Conservation (phyloP, 345 rosid genomes). For the Sonneratia caseolaris region DNA sequence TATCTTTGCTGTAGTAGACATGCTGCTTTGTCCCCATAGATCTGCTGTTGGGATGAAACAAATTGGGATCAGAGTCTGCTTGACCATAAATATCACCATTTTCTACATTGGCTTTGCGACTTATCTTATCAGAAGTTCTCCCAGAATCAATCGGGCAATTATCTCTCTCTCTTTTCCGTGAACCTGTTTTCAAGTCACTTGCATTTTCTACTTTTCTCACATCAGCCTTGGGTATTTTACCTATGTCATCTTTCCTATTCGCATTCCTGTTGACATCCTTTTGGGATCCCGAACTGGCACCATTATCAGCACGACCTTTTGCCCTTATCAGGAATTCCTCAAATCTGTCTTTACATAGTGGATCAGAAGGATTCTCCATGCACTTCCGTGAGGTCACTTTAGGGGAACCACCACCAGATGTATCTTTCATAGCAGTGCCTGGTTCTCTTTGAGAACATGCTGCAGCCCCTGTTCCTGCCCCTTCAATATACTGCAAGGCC, state of each 20-base stretch:
- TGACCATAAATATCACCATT: slow-evolving; percentile 13
- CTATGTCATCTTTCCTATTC: slow-evolving; percentile 11
- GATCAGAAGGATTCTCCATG: too few relatives aligned
- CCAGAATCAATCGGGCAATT: slow-evolving; percentile 19
- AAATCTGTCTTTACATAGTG: too few relatives aligned
- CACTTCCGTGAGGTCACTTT: too few relatives aligned
- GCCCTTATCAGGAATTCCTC: too few relatives aligned
- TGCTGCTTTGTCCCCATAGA: slow-evolving; percentile 42
- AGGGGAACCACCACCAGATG: background rate
- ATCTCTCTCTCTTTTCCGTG: slow-evolving; percentile 31
- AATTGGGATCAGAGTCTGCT: slow-evolving; percentile 13
- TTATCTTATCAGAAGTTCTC: slow-evolving; percentile 25
- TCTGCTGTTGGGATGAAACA: slow-evolving; percentile 24
- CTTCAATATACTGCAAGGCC: slow-evolving; percentile 33
- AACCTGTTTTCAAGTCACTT: slow-evolving; percentile 15
- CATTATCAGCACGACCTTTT: too few relatives aligned
- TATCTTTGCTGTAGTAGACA: slow-evolving; percentile 23
- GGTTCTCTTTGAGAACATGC: slow-evolving; percentile 16
- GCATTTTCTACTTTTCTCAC: slow-evolving; percentile 15
- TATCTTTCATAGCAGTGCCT: slow-evolving; percentile 16
- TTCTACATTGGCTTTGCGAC: slow-evolving; percentile 17
- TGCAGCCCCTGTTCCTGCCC: slow-evolving; percentile 20
- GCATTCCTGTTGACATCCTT: too few relatives aligned
- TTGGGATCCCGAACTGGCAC: too few relatives aligned
- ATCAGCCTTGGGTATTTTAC: slow-evolving; percentile 14